phyloP scores from a whole-genome alignment of 495 filamentous ascomycete species.

The Neurospora intermedia region DNA sequence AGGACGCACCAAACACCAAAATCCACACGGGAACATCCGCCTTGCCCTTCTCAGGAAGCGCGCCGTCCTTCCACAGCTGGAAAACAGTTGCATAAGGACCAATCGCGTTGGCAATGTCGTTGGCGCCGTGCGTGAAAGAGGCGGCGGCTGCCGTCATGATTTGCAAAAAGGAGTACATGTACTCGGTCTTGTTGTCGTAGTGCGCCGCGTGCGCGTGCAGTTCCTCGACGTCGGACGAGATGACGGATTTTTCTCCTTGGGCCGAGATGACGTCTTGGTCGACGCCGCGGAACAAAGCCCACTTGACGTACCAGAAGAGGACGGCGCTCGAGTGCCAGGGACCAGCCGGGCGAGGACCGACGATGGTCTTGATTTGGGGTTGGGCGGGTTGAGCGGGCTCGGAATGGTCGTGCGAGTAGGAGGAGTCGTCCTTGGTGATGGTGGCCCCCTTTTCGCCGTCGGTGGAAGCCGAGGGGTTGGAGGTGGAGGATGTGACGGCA shows the following conservation, averaged over 20 bases:
- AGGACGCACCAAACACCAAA: slow-evolving; percentile 45
- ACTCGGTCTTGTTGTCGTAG: slow-evolving; percentile 68
- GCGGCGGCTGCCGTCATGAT: slow-evolving; percentile 61
- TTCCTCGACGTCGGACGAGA: slow-evolving; percentile 40
- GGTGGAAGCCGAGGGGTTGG: background rate
- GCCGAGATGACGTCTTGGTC: slow-evolving; percentile 46
- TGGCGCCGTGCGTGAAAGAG: slow-evolving; percentile 69
- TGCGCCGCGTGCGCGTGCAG: slow-evolving; percentile 50
- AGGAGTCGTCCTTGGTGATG: background rate
- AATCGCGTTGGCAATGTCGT: slow-evolving; percentile 67
- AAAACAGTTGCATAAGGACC: slow-evolving; percentile 63
- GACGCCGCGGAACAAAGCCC: slow-evolving; percentile 45
- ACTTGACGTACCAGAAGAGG: slow-evolving; percentile 37
- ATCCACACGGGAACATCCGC: slow-evolving; percentile 56
- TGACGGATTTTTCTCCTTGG: slow-evolving; percentile 17
- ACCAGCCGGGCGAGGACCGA: slow-evolving; percentile 25
- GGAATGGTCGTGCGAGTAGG: background rate
- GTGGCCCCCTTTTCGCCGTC: background rate
- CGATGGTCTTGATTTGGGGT: slow-evolving; percentile 10
- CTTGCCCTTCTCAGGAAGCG: slow-evolving; percentile 38
- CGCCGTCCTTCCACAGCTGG: slow-evolving; percentile 48
- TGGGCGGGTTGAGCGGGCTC: background rate
- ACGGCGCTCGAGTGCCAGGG: slow-evolving; percentile 28
- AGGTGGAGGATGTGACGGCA: background rate
- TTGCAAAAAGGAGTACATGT: slow-evolving; percentile 65